These are phyloP conservation scores for Fusarium foetens DNA, from an alignment of 2,329 filamentous ascomycete genomes.

Conservation along the genomic window DNA sequence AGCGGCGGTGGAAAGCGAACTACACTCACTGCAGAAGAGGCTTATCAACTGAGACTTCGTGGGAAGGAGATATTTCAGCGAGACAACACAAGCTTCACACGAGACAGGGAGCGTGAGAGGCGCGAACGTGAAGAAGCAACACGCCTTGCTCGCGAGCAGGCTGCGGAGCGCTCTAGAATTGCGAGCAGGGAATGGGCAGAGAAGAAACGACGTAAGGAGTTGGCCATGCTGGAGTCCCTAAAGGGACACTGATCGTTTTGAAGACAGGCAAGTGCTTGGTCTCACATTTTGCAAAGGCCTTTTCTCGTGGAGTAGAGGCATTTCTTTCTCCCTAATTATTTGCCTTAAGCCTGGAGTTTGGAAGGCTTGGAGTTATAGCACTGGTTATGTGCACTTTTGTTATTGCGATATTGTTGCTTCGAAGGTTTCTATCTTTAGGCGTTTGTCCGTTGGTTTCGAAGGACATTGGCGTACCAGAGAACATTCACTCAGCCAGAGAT, in stretches of 20 bases:
- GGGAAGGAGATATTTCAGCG: constrained; percentile 65
- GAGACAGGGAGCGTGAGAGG: constrained; percentile 63
- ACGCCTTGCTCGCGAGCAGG: constrained; percentile 66
- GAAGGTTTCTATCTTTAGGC: constrained; percentile 14
- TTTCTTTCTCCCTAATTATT: background rate
- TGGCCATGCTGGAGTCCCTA: constrained; percentile 32
- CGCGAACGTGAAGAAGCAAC: constrained; percentile 64
- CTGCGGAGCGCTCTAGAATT: constrained; percentile 68
- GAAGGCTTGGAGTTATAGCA: constrained; percentile 30
- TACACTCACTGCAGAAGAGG: constrained; percentile 61
- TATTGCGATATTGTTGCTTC: constrained; percentile 30
- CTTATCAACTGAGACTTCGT: constrained; percentile 61
- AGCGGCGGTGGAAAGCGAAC: constrained; percentile 58
- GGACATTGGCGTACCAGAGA: constrained; percentile 3
- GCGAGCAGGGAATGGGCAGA: constrained; percentile 72
- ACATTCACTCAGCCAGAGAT: constrained; percentile 6
- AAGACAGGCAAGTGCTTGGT: background rate
- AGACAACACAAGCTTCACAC: constrained; percentile 58
- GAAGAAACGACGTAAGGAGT: constrained; percentile 60
- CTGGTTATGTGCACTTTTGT: constrained; percentile 28
- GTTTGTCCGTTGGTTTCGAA: constrained; percentile 16
- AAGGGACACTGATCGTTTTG: background rate
- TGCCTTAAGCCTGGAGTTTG: constrained; percentile 37
- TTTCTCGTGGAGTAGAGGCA: background rate
- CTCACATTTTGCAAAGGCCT: background rate